Conservation (phyloP, 331 rosid species). For the Saraca asoca region DNA sequence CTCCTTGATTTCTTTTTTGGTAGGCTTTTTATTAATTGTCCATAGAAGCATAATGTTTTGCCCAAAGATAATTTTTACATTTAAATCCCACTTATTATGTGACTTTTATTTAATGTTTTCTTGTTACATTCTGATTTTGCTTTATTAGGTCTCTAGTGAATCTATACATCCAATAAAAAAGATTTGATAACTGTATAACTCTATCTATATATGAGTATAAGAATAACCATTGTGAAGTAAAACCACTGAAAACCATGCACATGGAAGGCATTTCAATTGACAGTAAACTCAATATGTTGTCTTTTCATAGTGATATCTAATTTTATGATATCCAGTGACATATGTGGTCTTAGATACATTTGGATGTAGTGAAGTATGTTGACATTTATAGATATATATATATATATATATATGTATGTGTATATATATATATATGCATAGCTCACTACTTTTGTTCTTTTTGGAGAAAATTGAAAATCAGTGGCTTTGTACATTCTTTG, state of each 20-base stretch:
- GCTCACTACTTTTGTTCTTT: background rate
- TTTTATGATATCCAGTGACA: too few species aligned
- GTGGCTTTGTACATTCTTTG: too few species aligned
- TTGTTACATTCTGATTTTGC: constrained; percentile 16
- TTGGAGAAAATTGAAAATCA: constrained; percentile 33
- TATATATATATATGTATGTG: too few species aligned
- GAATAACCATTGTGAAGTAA: constrained; percentile 20
- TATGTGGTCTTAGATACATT: too few species aligned
- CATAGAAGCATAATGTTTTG: too few species aligned
- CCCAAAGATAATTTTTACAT: background rate
- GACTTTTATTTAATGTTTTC: constrained; percentile 16
- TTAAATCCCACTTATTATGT: constrained; percentile 75
- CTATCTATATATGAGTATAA: constrained; percentile 15
- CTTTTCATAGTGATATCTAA: too few species aligned
- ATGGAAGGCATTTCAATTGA: constrained; percentile 8
- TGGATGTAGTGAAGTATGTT: too few species aligned
- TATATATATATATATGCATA: too few species aligned
- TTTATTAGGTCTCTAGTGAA: constrained; percentile 23
- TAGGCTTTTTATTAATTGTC: background rate
- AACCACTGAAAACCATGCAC: too few species aligned
- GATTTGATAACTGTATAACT: constrained; percentile 20
- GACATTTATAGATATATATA: too few species aligned
- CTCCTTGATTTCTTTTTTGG: too few species aligned
- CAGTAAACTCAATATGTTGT: too few species aligned
- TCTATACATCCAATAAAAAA: constrained; percentile 18